Conservation (phyloP, 176 grass and related monocot species). For the Phoenix roebelenii region DNA sequence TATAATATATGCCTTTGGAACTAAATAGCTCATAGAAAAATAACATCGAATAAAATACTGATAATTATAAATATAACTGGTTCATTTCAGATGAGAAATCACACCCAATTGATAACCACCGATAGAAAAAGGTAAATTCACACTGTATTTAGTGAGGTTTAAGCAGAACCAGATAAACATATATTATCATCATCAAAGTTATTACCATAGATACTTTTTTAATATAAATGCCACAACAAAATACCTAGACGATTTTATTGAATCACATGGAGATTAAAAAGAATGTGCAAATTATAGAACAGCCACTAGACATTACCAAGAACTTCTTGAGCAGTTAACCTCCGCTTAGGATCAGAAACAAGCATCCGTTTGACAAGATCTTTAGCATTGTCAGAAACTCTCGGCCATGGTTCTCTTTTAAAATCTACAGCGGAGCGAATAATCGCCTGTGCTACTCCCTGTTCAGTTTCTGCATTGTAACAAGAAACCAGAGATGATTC, state of each 20-base stretch:
- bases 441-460: slow-evolving; percentile 91
- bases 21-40: no score
- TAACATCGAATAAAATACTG: no score
- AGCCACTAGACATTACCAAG: slow-evolving; percentile 38
- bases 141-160: no score
- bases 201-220: no score
- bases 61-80: no score
- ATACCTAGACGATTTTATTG: no score
- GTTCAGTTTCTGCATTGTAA: slow-evolving; percentile 70
- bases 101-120: no score
- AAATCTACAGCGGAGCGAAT: slow-evolving; percentile 77
- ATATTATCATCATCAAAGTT: no score
- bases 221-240: no score
- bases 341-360: slow-evolving; percentile 55
- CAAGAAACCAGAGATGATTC: slow-evolving; percentile 10
- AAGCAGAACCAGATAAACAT: no score
- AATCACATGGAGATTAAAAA: neutral
- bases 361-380: slow-evolving; percentile 74
- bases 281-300: slow-evolving; percentile 9
- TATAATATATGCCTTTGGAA: no score
- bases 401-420: slow-evolving; percentile 86
- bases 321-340: slow-evolving; percentile 80
- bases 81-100: neutral
- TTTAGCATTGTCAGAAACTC: slow-evolving; percentile 85
- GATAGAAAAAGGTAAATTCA: no score